Evolutionary conservation across 1,139 yeast species (phyloP), one percentile per base, ranked within the genome.

Genomic region (Kazachstania sp.): DNA sequence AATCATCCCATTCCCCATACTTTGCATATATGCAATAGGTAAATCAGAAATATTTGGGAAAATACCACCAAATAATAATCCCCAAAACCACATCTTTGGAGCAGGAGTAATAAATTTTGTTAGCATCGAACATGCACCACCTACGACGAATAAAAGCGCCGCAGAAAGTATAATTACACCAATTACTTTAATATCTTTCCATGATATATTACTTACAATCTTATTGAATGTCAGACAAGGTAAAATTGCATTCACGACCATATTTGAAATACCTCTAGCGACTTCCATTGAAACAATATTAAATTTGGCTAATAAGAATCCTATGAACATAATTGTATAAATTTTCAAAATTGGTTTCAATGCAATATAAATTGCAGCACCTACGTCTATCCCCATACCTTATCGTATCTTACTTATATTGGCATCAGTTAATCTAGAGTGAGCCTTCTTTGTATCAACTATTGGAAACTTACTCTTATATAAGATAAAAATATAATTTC

Each of bases 281-380:
- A 92, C 81, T 41, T 86, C 81, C 36, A 86, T 87, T 0, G 85
- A 73, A 15, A 88, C 69, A 36, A 87, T 74, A 59, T 85, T 81
- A 52, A 70, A 71, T 53, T 75, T 76, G 5, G 95, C 90, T 11
- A 87, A 69, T 36, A 71, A 63, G 57, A 71, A 85, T 8, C 97
- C 97, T 16, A 82, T 66, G 3, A 74, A 81, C 8, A 86, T 76
- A 59, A 86, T 83, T 57, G 85, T 68, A 59, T 87, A 86, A 54
- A 90, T 86, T 68, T 90, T 88, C 67, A 87, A 72, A 50, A 88
- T 83, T 19, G 97, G 97, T 68, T 87, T 88, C 45, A 84, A 83
- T 0, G 96, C 79, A 15, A 86, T 75, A 65, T 82, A 88, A 12
- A 88, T 82, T 38, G 88, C 79, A 41, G 75, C 75, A 12, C 95